A percentile compares a stretch with the other conserved stretches of the same genome.
Conservation (phyloP, 2,329 filamentous ascomycete genomes). For the Penicillium crustosum region DNA sequence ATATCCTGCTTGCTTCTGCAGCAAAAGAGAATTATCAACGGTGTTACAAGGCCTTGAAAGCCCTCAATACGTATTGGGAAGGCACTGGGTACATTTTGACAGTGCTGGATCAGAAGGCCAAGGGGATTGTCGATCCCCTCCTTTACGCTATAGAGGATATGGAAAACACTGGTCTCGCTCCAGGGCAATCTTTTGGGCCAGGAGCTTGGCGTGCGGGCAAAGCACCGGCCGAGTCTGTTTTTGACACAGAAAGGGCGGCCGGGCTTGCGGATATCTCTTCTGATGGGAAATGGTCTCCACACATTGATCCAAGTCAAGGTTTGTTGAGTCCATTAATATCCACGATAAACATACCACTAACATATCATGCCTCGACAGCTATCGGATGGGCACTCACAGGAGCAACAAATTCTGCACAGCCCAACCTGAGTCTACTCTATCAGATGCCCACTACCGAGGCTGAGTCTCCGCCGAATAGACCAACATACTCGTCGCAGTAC, state of each 20-base stretch:
- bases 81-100: slow-evolving; percentile 85
- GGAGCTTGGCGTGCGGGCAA: slow-evolving; percentile 50
- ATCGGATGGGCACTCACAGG: slow-evolving; percentile 88
- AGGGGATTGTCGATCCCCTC: slow-evolving; percentile 76
- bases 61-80: slow-evolving; percentile 81
- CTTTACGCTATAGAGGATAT: slow-evolving; percentile 71
- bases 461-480: slow-evolving; percentile 25
- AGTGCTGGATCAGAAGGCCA: slow-evolving; percentile 81
- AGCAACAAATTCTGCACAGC: slow-evolving; percentile 80
- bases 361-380: slow-evolving; percentile 51
- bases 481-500: slow-evolving; percentile 34
- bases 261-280: slow-evolving; percentile 30
- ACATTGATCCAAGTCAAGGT: slow-evolving; percentile 54
- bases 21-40: slow-evolving; percentile 85
- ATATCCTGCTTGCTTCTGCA: slow-evolving; percentile 74
- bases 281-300: slow-evolving; percentile 44
- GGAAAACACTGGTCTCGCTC: slow-evolving; percentile 63
- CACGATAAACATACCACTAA: slow-evolving; percentile 7
- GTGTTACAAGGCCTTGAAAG: slow-evolving; percentile 79
- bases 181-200: slow-evolving; percentile 51
- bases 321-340: slow-evolving; percentile 23
- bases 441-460: slow-evolving; percentile 53
- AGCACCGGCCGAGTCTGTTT: slow-evolving; percentile 34
- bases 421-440: slow-evolving; percentile 79
- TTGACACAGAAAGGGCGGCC: slow-evolving; percentile 15